Conservation (phyloP, 1,284 basidiomycete species). For the Tylopilus orsonianus region DNA sequence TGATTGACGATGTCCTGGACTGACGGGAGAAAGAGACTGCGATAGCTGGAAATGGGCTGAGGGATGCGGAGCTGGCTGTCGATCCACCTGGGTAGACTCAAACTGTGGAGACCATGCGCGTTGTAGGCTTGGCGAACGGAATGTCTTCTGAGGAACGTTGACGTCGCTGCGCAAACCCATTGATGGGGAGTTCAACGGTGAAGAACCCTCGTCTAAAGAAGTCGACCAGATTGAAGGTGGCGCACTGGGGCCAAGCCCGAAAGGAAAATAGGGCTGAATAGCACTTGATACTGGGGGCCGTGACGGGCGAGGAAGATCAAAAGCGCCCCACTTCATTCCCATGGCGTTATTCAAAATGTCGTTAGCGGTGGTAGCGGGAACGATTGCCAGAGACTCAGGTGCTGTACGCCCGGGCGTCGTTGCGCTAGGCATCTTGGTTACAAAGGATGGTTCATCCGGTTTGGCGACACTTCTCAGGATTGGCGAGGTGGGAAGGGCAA, state of each 20-base stretch:
- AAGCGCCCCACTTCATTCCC: slow-evolving; percentile 27
- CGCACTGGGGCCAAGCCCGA: slow-evolving; percentile 42
- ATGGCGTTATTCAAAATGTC: slow-evolving; percentile 62
- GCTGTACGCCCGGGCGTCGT: slow-evolving; percentile 15
- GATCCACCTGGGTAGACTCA: slow-evolving; percentile 22
- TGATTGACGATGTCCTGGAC: slow-evolving; percentile 20
- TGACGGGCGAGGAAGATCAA: slow-evolving; percentile 22
- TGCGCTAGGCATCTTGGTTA: slow-evolving; percentile 23
- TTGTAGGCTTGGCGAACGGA: slow-evolving; percentile 13
- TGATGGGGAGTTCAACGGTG: slow-evolving; percentile 16
- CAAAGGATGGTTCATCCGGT: slow-evolving; percentile 28
- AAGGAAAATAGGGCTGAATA: slow-evolving; percentile 41
- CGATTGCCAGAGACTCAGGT: slow-evolving; percentile 24
- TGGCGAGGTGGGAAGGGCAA: slow-evolving; percentile 26
- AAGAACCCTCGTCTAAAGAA: slow-evolving; percentile 44
- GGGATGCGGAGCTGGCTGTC: slow-evolving; percentile 3
- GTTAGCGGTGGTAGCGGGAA: slow-evolving; percentile 52
- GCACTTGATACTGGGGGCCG: slow-evolving; percentile 35
- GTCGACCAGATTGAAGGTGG: slow-evolving; percentile 58
- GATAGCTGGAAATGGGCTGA: slow-evolving; percentile 14
- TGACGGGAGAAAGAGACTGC: slow-evolving; percentile 11
- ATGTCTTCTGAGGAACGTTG: slow-evolving; percentile 26
- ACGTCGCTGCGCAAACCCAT: slow-evolving; percentile 18
- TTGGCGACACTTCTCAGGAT: slow-evolving; percentile 23
- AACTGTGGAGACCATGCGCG: slow-evolving; percentile 22